These are phyloP conservation scores for Aureobasidium uvarum DNA, from an alignment of 2,329 filamentous ascomycete species.

Conservation along the genomic window DNA sequence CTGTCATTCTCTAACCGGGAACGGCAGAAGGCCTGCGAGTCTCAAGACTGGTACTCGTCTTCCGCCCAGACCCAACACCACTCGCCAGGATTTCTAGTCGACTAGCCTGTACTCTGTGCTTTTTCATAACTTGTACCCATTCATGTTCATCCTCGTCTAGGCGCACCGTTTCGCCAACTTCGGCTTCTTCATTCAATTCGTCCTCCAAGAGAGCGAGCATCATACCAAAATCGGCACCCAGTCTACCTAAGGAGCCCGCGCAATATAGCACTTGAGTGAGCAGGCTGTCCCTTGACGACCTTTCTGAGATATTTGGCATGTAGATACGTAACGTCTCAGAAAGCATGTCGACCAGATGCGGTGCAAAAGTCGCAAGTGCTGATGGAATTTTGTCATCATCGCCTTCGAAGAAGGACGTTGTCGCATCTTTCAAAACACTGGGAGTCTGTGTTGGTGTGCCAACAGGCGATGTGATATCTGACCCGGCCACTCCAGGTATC, in stretches of 20 bases:
- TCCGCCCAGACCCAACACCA: slow-evolving; percentile 42
- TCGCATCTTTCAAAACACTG: background rate
- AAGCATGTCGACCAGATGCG: slow-evolving; percentile 78
- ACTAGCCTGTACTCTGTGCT: slow-evolving; percentile 80
- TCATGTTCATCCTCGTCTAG: slow-evolving; percentile 56
- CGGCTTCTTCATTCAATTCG: slow-evolving; percentile 45
- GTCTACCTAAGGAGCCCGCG: slow-evolving; percentile 80
- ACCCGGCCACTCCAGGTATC: slow-evolving; percentile 35
- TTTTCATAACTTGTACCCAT: slow-evolving; percentile 87
- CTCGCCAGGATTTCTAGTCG: slow-evolving; percentile 60
- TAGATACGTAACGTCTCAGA: slow-evolving; percentile 73
- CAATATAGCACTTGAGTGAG: slow-evolving; percentile 92
- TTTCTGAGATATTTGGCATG: slow-evolving; percentile 77
- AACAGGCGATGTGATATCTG: slow-evolving; percentile 2
- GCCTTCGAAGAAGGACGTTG: background rate
- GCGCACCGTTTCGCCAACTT: slow-evolving; percentile 68
- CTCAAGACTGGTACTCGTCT: slow-evolving; percentile 26
- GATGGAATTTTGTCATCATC: slow-evolving; percentile 52
- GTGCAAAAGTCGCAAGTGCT: slow-evolving; percentile 76
- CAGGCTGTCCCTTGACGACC: slow-evolving; percentile 77
- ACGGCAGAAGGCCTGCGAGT: slow-evolving; percentile 20
- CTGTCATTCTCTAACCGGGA: slow-evolving; percentile 14
- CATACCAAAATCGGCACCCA: slow-evolving; percentile 91
- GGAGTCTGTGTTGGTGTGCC: slow-evolving; percentile 5
- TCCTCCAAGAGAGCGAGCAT: slow-evolving; percentile 67